A percentile compares a stretch with the other conserved stretches of the same genome.
Evolutionary conservation across 164 flowering plant species (phyloP).

Genomic region (Malania oleifera): DNA sequence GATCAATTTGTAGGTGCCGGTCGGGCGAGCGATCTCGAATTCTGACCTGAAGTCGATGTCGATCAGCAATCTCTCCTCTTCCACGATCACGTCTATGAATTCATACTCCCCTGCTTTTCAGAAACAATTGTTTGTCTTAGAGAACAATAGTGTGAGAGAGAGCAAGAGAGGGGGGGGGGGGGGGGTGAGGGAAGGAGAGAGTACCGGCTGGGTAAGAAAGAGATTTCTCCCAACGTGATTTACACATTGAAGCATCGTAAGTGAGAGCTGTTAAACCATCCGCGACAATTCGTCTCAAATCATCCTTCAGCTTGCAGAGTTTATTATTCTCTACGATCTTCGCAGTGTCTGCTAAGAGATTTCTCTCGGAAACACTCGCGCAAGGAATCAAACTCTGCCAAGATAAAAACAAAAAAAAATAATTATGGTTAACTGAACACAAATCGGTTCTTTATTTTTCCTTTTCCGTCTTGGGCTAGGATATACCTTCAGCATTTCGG

Average conservation of each 20-base stretch:
- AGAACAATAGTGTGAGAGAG: not conserved
- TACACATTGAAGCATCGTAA: constrained; percentile 44
- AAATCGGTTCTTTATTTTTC: too few species aligned
- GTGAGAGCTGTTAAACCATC: constrained; percentile 28
- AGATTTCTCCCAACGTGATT: constrained; percentile 48
- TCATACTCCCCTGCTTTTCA: constrained; percentile 49
- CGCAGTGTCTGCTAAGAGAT: constrained; percentile 32
- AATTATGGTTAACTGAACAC: not conserved
- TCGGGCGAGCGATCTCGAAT: constrained; percentile 65
- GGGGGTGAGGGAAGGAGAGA: not conserved
- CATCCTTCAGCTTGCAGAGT: constrained; percentile 42
- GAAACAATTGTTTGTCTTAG: too few species aligned
- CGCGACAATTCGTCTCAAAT: constrained; percentile 30
- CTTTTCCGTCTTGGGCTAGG: too few species aligned
- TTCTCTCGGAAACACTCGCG: constrained; percentile 23
- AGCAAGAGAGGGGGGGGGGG: not conserved
- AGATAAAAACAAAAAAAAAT: not conserved
- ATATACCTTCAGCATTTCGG: constrained; percentile 64
- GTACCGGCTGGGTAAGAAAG: constrained; percentile 42
- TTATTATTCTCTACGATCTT: constrained; percentile 48
- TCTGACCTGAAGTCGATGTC: constrained; percentile 63
- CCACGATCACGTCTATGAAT: constrained; percentile 53
- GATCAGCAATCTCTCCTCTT: constrained; percentile 45
- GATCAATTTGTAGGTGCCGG: constrained; percentile 41
- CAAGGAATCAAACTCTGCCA: constrained; percentile 41